A percentile compares a stretch with the other conserved stretches of the same genome.
These are phyloP conservation scores for Irpex sp. DNA, from an alignment of 1,284 basidiomycete genomes.

Conservation along the genomic window DNA sequence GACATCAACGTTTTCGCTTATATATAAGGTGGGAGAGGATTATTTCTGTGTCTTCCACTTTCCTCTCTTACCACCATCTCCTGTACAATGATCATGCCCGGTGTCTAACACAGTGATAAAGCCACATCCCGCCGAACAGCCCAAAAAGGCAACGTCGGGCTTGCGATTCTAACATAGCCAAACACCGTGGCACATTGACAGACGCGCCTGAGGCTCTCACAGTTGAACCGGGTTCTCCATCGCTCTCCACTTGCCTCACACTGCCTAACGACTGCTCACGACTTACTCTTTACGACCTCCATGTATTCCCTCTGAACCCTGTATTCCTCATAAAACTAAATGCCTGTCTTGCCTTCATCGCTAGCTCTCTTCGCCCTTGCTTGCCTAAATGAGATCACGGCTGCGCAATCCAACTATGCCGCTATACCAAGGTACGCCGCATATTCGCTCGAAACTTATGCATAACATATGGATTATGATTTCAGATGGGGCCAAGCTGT, in stretches of 20 bases:
- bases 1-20: too few species aligned
- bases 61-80: too few species aligned
- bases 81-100: too few species aligned
- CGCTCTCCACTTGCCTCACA: not conserved
- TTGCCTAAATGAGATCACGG: slow-evolving; percentile 13
- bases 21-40: too few species aligned
- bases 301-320: slow-evolving; percentile 4
- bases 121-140: not conserved
- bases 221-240: slow-evolving; percentile 4
- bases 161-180: slow-evolving; percentile 24
- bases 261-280: slow-evolving; percentile 18
- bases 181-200: slow-evolving; percentile 13
- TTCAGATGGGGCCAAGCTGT: slow-evolving; percentile 80
- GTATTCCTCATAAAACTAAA: not conserved
- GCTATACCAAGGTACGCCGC: slow-evolving; percentile 24
- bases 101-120: not conserved
- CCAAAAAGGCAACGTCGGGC: slow-evolving; percentile 10
- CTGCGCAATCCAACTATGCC: slow-evolving; percentile 20
- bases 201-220: slow-evolving; percentile 10
- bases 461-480: not conserved
- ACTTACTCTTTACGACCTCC: slow-evolving; percentile 7
- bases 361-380: slow-evolving; percentile 14
- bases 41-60: too few species aligned
- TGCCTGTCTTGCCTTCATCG: slow-evolving; percentile 2
- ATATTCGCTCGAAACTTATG: not conserved